Evolutionary conservation across 805 yeast genomes (phyloP), one percentile per base, ranked within the genome.

Genomic region (Candida pseudoglaebosa): DNA sequence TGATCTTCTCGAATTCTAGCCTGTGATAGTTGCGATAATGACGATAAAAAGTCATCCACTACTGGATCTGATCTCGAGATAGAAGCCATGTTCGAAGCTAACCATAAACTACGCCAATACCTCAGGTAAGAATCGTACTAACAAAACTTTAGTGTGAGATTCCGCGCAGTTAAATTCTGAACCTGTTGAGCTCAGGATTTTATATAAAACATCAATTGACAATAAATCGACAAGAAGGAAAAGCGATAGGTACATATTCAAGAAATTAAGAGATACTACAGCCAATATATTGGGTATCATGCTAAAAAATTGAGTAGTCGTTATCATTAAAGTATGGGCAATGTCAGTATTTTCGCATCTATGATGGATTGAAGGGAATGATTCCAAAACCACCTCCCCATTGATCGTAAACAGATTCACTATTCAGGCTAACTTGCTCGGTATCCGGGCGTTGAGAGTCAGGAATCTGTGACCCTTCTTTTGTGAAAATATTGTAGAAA

Each of bases 321-420:
- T 33, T 22, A 33, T 21, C 24, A 14, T 32, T 36, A 21, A 28
- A 35, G 22, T 22, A 10, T 16, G n/a, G n/a, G n/a, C n/a, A n/a
- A n/a, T n/a, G n/a, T n/a, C n/a, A n/a, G n/a, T n/a, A n/a, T n/a
- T n/a, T n/a, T n/a, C n/a, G 33, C 17, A 22, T 28, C 38, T 44
- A 64, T 9, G 67, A 62, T 16, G 73, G 74, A 41, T 68, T 68
- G 54, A 68, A 68, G 1, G 74, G 74, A 40, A 68, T 58, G 36
- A 61, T 57, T 1, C 69, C 71, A 43, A 61, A 62, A 3, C 61
- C 56, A 7, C 62, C 59, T 6, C 60, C 55, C 47, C 63, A 48
- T 26, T 52, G 57, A 39, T 64, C 70, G 40, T 61, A 61, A 3
- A 50, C 52, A 24, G 48, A 43, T 9, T 39, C 45, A 8, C 32